A percentile compares a stretch with the other conserved stretches of the same genome.
phyloP scores from a whole-genome alignment of 163 green algal species.

The Chlamydomonas reinhardtii region DNA sequence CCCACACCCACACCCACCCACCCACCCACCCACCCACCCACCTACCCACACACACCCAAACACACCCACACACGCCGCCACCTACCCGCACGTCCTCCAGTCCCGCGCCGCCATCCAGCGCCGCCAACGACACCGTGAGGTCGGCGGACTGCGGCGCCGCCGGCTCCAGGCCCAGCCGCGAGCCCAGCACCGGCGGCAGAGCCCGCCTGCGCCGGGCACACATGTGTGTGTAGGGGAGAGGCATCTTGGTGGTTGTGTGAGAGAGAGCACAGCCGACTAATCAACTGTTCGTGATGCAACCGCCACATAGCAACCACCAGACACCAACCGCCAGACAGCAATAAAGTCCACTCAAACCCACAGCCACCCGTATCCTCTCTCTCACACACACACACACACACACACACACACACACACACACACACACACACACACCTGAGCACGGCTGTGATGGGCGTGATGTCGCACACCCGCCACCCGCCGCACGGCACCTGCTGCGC shows the following conservation, averaged over 20 bases:
- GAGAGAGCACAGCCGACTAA: too few species aligned
- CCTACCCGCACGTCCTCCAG: slow-evolving; percentile 19
- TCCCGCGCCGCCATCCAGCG: neutral
- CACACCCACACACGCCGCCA: neutral
- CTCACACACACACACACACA: too few species aligned
- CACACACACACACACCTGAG: neutral
- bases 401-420: neutral
- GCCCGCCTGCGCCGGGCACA: neutral
- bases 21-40: neutral
- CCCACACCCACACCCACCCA: neutral
- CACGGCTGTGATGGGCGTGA: slow-evolving; percentile 7
- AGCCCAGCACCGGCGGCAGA: neutral
- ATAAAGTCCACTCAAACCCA: too few species aligned
- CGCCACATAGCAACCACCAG: too few species aligned
- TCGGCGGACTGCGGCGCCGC: neutral
- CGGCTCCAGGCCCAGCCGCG: neutral
- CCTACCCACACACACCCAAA: neutral
- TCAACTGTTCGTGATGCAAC: too few species aligned
- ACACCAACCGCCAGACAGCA: too few species aligned
- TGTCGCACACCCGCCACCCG: slow-evolving; percentile 14
- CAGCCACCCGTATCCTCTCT: too few species aligned
- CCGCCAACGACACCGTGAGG: slow-evolving; percentile 11
- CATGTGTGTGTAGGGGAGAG: too few species aligned
- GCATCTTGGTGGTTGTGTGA: too few species aligned
- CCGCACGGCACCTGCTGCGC: neutral